phyloP scores from a whole-genome alignment of 1,284 basidiomycete species.

The Cerioporus squamosus region DNA sequence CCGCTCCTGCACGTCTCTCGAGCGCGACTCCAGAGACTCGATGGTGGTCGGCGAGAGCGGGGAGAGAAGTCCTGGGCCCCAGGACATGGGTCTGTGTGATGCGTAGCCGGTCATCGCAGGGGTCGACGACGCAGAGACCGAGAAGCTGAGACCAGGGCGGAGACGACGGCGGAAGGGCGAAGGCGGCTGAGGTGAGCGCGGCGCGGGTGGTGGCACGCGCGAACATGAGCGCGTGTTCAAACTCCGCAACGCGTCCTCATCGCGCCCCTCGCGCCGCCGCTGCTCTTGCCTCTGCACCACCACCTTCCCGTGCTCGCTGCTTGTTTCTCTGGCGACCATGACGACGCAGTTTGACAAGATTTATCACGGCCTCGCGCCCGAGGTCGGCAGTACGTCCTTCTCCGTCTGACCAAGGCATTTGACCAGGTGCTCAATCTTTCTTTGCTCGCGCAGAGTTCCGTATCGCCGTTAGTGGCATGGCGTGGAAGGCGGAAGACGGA shows the following conservation, averaged over 20 bases:
- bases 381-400: conserved; percentile 71
- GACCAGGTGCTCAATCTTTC: conserved; percentile 4
- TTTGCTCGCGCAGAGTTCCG: conserved; percentile 71
- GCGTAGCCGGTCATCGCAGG: conserved; percentile 14
- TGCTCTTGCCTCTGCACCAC: conserved; percentile 21
- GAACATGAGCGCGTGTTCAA: conserved; percentile 31
- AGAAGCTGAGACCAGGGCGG: conserved; percentile 3
- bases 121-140: neutral
- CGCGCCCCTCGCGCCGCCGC: conserved; percentile 12
- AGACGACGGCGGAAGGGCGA: conserved; percentile 10
- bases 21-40: conserved; percentile 65
- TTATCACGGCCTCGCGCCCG: conserved; percentile 74
- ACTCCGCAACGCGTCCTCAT: conserved; percentile 38
- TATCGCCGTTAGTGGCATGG: conserved; percentile 86
- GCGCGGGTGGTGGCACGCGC: conserved; percentile 15
- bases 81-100: conserved; percentile 15
- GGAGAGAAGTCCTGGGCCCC: conserved; percentile 19
- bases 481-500: conserved; percentile 84
- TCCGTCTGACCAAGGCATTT: neutral
- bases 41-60: conserved; percentile 35
- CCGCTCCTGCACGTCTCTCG: conserved; percentile 69
- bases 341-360: conserved; percentile 83
- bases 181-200: conserved; percentile 10
- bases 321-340: conserved; percentile 37
- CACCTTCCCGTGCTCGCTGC: conserved; percentile 17